A percentile compares a stretch with the other conserved stretches of the same genome.
Evolutionary conservation across 176 grass and related monocot species (phyloP).

Genomic region (Oryza punctata): DNA sequence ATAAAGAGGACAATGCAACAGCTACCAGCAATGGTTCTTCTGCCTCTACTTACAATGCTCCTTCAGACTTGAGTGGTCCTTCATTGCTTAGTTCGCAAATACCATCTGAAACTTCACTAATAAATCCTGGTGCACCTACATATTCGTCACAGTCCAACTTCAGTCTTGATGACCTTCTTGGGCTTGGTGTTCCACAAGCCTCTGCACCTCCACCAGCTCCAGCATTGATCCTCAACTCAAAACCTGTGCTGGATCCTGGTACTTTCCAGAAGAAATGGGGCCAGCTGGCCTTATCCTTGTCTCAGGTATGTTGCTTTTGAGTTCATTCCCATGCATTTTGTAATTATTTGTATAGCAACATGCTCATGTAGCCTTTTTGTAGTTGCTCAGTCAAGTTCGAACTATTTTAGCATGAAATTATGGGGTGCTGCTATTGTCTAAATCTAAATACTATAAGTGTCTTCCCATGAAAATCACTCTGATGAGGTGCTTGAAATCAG

Average conservation of each 20-base stretch:
- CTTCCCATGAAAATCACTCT: constrained; percentile 14
- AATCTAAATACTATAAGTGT: not conserved
- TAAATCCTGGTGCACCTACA: constrained; percentile 43
- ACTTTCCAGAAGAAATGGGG: constrained; percentile 97
- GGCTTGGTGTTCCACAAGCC: constrained; percentile 56
- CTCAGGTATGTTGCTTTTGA: constrained; percentile 66
- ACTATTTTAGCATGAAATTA: not conserved
- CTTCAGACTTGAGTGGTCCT: constrained; percentile 53
- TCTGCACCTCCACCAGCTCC: constrained; percentile 47
- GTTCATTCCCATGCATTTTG: constrained; percentile 15
- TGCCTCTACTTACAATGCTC: constrained; percentile 85
- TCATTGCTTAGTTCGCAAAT: constrained; percentile 57
- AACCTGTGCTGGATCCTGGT: constrained; percentile 83
- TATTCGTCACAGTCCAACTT: constrained; percentile 56
- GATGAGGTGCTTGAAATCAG: not conserved
- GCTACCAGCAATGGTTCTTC: constrained; percentile 57
- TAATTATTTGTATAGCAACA: constrained; percentile 24
- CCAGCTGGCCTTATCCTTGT: constrained; percentile 69
- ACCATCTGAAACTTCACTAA: constrained; percentile 48
- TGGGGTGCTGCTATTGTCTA: not conserved
- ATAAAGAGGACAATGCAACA: constrained; percentile 85
- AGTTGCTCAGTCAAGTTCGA: constrained; percentile 12
- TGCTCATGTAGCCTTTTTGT: constrained; percentile 3
- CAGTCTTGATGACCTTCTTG: constrained; percentile 92
- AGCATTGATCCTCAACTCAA: constrained; percentile 71